phyloP scores from a whole-genome alignment of 1,139 yeast species.

The Pichia sp. region DNA sequence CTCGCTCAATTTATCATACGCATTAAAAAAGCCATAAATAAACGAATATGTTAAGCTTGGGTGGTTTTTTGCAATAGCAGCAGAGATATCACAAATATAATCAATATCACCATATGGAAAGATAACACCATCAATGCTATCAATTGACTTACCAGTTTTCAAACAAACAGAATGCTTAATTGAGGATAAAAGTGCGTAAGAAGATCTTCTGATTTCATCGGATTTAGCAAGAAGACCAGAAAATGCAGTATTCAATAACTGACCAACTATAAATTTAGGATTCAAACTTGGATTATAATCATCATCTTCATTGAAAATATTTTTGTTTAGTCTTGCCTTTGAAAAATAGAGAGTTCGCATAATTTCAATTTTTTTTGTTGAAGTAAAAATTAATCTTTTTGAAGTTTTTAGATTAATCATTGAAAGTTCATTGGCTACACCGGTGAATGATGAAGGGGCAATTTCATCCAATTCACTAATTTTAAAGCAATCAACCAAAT shows the following conservation, averaged over 20 bases:
- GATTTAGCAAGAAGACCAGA: conserved; percentile 60
- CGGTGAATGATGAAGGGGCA: conserved; percentile 45
- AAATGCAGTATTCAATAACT: conserved; percentile 57
- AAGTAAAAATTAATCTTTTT: conserved; percentile 44
- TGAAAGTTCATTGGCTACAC: conserved; percentile 47
- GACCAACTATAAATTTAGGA: conserved; percentile 43
- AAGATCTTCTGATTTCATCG: conserved; percentile 54
- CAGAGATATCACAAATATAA: conserved; percentile 56
- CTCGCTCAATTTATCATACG: conserved; percentile 39
- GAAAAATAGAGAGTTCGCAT: conserved; percentile 65
- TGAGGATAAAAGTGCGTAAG: conserved; percentile 61
- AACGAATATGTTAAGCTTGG: conserved; percentile 63
- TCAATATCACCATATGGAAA: conserved; percentile 68
- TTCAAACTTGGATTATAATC: conserved; percentile 23
- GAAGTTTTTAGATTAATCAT: conserved; percentile 47
- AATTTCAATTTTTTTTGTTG: conserved; percentile 60
- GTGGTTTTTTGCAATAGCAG: conserved; percentile 47
- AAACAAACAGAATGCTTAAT: conserved; percentile 55
- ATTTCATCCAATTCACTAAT: conserved; percentile 49
- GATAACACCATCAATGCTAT: conserved; percentile 56
- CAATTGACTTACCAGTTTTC: conserved; percentile 53
- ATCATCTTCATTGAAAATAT: conserved; percentile 17
- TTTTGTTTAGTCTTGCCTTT: conserved; percentile 37
- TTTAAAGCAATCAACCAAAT: conserved; percentile 46
- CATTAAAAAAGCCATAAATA: conserved; percentile 53